Conservation (phyloP, 2,329 filamentous ascomycete genomes). For the Alternaria sp. region DNA sequence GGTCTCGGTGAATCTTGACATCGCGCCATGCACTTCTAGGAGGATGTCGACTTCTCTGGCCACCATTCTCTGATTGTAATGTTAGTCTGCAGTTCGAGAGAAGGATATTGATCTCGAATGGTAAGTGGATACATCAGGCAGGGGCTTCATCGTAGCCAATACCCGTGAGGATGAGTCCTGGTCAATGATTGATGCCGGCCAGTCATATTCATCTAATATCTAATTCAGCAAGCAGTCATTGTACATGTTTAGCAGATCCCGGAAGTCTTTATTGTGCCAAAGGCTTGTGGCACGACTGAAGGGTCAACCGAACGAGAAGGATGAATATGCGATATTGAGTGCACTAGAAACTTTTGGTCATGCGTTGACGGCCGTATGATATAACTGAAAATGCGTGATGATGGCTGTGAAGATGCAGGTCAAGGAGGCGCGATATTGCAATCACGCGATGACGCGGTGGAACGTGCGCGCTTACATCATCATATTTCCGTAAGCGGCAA, state of each 20-base stretch:
- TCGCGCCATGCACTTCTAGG: constrained; percentile 1
- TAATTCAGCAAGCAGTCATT: not conserved
- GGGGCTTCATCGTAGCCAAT: not conserved
- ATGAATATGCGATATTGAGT: too few relatives aligned
- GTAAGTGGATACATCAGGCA: not conserved
- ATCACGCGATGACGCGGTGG: not conserved
- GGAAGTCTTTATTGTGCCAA: not conserved
- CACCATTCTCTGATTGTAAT: constrained; percentile 14
- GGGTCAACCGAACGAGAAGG: too few relatives aligned
- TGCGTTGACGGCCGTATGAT: not conserved
- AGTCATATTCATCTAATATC: not conserved
- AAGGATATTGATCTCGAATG: not conserved
- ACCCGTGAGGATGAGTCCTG: not conserved
- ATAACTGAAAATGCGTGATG: not conserved
- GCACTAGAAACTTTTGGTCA: rapidly evolving
- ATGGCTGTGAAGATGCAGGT: too few relatives aligned
- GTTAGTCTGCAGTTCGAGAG: not conserved
- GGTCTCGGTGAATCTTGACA: constrained; percentile 7
- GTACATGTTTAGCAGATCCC: not conserved
- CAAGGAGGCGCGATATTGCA: not conserved
- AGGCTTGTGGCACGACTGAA: too few relatives aligned
- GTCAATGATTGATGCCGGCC: not conserved
- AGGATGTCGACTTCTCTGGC: constrained; percentile 11
- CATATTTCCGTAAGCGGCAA: not conserved
- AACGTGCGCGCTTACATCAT: constrained; percentile 7